These are phyloP conservation scores for Wickerhamomyces subpelliculosus DNA, from an alignment of 805 yeast species.

Conservation along the genomic window DNA sequence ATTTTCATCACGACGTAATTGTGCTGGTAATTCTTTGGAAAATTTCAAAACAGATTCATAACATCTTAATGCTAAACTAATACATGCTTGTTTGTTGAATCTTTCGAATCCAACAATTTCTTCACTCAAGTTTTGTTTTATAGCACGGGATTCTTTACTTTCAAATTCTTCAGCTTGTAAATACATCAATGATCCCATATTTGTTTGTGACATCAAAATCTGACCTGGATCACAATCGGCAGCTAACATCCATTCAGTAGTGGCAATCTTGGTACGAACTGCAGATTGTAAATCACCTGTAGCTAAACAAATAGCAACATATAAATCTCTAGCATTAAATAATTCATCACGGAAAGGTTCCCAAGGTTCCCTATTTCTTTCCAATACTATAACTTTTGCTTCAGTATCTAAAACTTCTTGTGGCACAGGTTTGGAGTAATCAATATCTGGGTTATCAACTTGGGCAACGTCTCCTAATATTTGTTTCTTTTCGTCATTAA, in stretches of 20 bases:
- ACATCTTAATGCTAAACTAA: slow-evolving; percentile 29
- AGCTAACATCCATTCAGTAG: slow-evolving; percentile 67
- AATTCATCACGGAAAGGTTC: slow-evolving; percentile 72
- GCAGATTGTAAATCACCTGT: slow-evolving; percentile 64
- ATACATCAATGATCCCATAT: slow-evolving; percentile 62
- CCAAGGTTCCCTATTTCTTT: slow-evolving; percentile 48
- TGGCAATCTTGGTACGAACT: slow-evolving; percentile 49
- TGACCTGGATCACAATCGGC: slow-evolving; percentile 64
- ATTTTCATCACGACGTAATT: slow-evolving; percentile 28
- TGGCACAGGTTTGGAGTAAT: no score
- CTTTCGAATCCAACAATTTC: slow-evolving; percentile 15
- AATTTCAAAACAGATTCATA: slow-evolving; percentile 37
- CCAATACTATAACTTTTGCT: slow-evolving; percentile 17
- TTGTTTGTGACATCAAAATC: slow-evolving; percentile 56
- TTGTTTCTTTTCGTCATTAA: slow-evolving; percentile 25
- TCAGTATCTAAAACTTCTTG: no score
- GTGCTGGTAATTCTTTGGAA: slow-evolving; percentile 32
- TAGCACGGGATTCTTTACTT: slow-evolving; percentile 32
- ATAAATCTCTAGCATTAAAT: slow-evolving; percentile 69
- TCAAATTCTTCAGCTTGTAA: slow-evolving; percentile 61
- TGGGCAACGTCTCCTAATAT: slow-evolving; percentile 13
- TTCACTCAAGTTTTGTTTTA: slow-evolving; percentile 20
- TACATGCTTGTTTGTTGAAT: slow-evolving; percentile 22
- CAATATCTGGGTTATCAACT: slow-evolving; percentile 3
- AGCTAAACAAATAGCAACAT: slow-evolving; percentile 63